Evolutionary conservation across 2,329 filamentous ascomycete species (phyloP).

Genomic region (Alternaria sp.): DNA sequence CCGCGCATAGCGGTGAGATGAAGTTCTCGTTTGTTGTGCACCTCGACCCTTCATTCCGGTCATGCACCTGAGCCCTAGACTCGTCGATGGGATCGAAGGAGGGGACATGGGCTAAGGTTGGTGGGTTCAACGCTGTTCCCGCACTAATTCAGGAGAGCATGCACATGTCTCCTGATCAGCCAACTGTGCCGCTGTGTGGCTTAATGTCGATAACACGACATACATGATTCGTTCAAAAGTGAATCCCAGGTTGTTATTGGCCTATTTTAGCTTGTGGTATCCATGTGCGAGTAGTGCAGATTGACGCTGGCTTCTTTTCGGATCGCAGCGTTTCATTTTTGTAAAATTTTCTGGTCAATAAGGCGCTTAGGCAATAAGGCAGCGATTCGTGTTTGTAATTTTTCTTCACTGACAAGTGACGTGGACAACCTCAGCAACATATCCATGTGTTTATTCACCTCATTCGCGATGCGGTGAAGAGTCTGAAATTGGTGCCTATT

Average conservation of each 20-base stretch:
- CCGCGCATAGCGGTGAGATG: neutral
- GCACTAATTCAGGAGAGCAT: neutral
- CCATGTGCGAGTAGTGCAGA: neutral
- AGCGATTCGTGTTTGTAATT: neutral
- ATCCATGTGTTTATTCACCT: neutral
- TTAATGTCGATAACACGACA: neutral
- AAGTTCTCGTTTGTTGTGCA: neutral
- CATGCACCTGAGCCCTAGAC: neutral
- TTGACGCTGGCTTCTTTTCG: neutral
- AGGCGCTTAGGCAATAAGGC: neutral
- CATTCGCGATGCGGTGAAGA: neutral
- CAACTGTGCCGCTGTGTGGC: neutral
- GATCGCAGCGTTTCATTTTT: neutral
- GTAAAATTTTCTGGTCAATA: neutral
- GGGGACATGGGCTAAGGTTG: neutral
- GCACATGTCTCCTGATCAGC: neutral
- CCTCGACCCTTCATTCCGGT: neutral
- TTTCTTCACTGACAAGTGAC: neutral
- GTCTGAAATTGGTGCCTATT: neutral
- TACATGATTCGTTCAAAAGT: neutral
- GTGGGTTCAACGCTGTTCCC: neutral
- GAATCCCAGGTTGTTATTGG: neutral
- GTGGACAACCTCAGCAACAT: neutral
- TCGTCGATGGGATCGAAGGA: neutral
- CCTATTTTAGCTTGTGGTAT: neutral